A percentile compares a stretch with the other conserved stretches of the same genome.
Evolutionary conservation across 31 red algal genomes (phyloP).

Genomic region (Endocladia muricata): DNA sequence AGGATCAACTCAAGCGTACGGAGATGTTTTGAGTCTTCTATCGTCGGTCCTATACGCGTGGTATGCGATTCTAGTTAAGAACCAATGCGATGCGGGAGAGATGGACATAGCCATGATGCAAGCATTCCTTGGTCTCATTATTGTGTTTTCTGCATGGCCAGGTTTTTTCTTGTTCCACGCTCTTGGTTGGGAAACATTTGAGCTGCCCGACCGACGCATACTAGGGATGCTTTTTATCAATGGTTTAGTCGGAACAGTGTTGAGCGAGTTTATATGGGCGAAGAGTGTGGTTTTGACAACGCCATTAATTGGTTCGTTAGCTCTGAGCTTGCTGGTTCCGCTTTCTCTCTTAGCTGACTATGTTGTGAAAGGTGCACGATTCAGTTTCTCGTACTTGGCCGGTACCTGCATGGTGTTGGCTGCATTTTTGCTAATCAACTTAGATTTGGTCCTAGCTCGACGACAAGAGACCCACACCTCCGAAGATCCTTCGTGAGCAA

Average conservation of each 20-base stretch:
- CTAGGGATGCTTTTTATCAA: constrained; percentile 56
- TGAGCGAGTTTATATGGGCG: constrained; percentile 93
- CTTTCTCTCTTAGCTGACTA: constrained; percentile 62
- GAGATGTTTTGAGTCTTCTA: constrained; percentile 58
- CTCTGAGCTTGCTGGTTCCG: constrained; percentile 68
- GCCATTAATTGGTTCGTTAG: constrained; percentile 85
- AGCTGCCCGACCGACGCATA: constrained; percentile 24
- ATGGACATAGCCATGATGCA: constrained; percentile 51
- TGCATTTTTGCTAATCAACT: constrained; percentile 72
- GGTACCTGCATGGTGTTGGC: constrained; percentile 51
- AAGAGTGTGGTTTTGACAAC: constrained; percentile 71
- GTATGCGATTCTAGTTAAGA: constrained; percentile 64
- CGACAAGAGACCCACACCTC: no score
- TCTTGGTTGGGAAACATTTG: constrained; percentile 54
- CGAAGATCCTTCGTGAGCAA: no score
- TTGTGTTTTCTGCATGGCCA: constrained; percentile 20
- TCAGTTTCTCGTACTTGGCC: constrained; percentile 36
- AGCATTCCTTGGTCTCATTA: constrained; percentile 51
- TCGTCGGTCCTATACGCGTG: constrained; percentile 69
- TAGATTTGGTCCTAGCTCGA: no score
- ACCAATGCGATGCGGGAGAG: background rate
- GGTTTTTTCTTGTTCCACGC: constrained; percentile 39
- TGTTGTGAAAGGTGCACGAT: constrained; percentile 22
- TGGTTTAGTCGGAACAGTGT: constrained; percentile 75
- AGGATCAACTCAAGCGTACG: background rate